phyloP scores from a whole-genome alignment of 73 alveolate genomes.

The Paramecium bursaria region DNA sequence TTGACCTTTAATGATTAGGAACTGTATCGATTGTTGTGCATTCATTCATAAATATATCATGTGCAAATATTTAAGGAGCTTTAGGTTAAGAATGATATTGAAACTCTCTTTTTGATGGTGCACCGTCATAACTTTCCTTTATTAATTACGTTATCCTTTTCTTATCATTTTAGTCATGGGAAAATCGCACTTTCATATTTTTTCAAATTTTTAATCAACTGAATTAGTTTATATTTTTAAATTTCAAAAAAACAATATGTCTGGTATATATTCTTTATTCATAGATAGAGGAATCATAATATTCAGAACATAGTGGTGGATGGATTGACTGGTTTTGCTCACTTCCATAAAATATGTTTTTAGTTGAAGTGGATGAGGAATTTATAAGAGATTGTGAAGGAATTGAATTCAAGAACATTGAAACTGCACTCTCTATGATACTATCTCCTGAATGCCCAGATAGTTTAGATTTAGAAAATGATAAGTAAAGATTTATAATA shows the following conservation, averaged over 20 bases:
- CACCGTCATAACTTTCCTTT: too few species aligned
- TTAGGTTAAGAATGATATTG: too few species aligned
- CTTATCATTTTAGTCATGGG: too few species aligned
- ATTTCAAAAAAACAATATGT: too few species aligned
- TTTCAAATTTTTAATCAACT: too few species aligned
- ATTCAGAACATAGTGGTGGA: constrained; percentile 59
- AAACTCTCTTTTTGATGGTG: too few species aligned
- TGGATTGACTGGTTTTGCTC: constrained; percentile 61
- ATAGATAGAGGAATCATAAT: constrained; percentile 55
- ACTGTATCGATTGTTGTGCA: too few species aligned
- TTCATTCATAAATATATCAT: too few species aligned
- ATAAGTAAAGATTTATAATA: constrained; percentile 58
- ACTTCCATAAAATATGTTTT: constrained; percentile 10
- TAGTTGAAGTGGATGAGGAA: constrained; percentile 51
- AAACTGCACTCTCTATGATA: constrained; percentile 43
- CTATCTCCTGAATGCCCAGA: constrained; percentile 68
- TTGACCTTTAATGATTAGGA: constrained; percentile 50
- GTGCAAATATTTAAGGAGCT: too few species aligned
- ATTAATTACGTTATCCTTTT: too few species aligned
- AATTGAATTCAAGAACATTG: constrained; percentile 17
- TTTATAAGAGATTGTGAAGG: constrained; percentile 20
- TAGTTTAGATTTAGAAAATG: constrained; percentile 59
- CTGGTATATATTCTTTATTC: constrained; percentile 18
- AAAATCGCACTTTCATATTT: too few species aligned
- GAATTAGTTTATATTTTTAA: too few species aligned